A percentile compares a stretch with the other conserved stretches of the same genome.
Conservation (phyloP, 768 basidiomycete genomes). For the Tricholoma saponaceum region DNA sequence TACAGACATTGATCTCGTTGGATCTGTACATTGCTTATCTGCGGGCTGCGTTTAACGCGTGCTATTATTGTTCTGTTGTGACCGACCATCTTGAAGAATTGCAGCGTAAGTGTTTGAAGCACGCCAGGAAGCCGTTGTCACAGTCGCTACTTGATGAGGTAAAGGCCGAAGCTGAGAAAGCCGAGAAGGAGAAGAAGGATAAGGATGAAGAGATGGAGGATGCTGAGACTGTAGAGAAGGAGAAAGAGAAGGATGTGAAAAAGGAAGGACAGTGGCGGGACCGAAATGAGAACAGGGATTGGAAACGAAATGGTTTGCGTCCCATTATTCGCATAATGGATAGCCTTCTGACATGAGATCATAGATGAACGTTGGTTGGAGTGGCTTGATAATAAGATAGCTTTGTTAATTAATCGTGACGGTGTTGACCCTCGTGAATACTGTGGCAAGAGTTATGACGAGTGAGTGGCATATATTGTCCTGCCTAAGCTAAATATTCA, state of each 20-base stretch:
- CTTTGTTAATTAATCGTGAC: constrained; percentile 72
- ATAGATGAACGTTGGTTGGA: constrained; percentile 88
- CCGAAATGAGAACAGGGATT: constrained; percentile 31
- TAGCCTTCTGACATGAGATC: constrained; percentile 9
- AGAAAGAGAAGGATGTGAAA: constrained; percentile 32
- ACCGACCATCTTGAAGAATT: constrained; percentile 94
- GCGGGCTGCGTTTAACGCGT: constrained; percentile 88
- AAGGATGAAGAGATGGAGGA: constrained; percentile 36
- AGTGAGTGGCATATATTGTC: constrained; percentile 44
- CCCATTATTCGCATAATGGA: not conserved
- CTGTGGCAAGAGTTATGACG: constrained; percentile 85
- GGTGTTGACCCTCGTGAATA: constrained; percentile 84
- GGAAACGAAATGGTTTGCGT: constrained; percentile 62
- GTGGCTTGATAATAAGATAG: constrained; percentile 83
- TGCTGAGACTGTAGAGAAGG: constrained; percentile 31
- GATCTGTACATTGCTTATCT: constrained; percentile 94
- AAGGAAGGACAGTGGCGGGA: constrained; percentile 15
- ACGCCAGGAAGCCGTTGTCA: constrained; percentile 74
- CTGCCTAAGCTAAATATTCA: not conserved
- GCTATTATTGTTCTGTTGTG: constrained; percentile 96
- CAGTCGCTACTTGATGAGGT: constrained; percentile 59
- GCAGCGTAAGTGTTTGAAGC: constrained; percentile 90
- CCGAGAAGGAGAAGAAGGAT: constrained; percentile 39
- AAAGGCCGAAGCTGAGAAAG: constrained; percentile 52
- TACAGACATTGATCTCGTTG: constrained; percentile 72